Evolutionary conservation across 2,329 filamentous ascomycete species (phyloP), one percentile per base, ranked within the genome.

Genomic region (Trichophyton verrucosum): DNA sequence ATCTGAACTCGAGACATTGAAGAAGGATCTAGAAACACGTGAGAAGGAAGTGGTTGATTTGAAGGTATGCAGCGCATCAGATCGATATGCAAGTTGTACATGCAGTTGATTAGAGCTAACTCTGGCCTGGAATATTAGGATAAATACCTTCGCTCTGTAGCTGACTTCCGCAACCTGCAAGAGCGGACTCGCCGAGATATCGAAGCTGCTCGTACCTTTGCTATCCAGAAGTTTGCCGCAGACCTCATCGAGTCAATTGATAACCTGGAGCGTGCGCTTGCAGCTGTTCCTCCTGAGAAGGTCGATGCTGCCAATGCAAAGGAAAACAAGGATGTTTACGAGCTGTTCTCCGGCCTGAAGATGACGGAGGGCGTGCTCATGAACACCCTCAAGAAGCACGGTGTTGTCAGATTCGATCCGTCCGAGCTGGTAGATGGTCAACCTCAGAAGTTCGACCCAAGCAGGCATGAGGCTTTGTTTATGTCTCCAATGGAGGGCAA

Each of bases 91-190:
- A 11, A 15, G 8, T 9, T 20, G 6, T 30, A 4, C 17, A 38
- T 57, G 33, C 13, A 11, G 36, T 56, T 30, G 22, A 49, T 30
- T 7, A 27, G 38, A 15, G 47, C 57, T 58, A 27, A 57, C 57
- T 38, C 55, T 55, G 46, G 36, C 15, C 15, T 53, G 22, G 46
- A 56, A 58, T 60, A 58, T 46, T 67, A 97, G 94, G 94, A 97
- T 78, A 94, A 91, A 80, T 95, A 91, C 76, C 83, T 96, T 65
- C 92, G 94, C 73, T 88, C 88, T 60, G 86, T 97, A 65, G 94
- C 94, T 77, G 94, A 99, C 70, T 97, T 95, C 83, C 90, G 90
- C 73, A 99, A 97, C 78, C 88, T 99, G 58, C 92, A 97, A 79
- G 90, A 96, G 71, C 89, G 94, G 71, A 95, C 90, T 49, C 83